Evolutionary conservation across 2,329 filamentous ascomycete species (phyloP).

Genomic region (Pyrenophora teres): DNA sequence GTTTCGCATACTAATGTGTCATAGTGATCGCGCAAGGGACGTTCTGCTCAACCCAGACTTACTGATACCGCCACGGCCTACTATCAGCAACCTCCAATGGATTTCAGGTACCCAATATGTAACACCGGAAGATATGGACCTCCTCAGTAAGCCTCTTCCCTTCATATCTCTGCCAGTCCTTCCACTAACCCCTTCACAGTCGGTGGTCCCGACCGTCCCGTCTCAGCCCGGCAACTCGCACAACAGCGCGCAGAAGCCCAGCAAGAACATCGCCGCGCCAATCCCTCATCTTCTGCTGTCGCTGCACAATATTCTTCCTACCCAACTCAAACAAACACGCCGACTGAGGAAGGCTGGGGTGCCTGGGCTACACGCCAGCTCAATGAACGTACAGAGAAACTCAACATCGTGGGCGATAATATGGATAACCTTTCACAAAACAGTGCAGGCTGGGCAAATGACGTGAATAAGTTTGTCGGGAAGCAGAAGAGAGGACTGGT

Average conservation of each 20-base stretch:
- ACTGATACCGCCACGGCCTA: conserved; percentile 77
- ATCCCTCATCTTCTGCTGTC: conserved; percentile 40
- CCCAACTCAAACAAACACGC: conserved; percentile 17
- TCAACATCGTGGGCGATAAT: conserved; percentile 79
- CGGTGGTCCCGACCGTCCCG: conserved; percentile 83
- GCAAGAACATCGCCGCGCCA: conserved; percentile 51
- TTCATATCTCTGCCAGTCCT: not conserved
- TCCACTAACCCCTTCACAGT: conserved; percentile 52
- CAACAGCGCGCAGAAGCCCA: conserved; percentile 77
- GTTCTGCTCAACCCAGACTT: conserved; percentile 78
- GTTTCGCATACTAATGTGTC: conserved; percentile 11
- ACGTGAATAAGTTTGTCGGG: conserved; percentile 83
- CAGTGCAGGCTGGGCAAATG: conserved; percentile 82
- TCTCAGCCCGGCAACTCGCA: conserved; percentile 84
- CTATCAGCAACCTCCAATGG: conserved; percentile 96
- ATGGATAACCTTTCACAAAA: conserved; percentile 83
- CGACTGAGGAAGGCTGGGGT: conserved; percentile 60
- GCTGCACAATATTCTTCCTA: conserved; percentile 29
- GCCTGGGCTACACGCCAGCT: conserved; percentile 86
- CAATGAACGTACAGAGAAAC: conserved; percentile 86
- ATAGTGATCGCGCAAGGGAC: conserved; percentile 63
- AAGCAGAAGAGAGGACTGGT: conserved; percentile 87
- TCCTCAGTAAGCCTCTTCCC: conserved; percentile 62
- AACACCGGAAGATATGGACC: conserved; percentile 82
- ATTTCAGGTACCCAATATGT: conserved; percentile 93